phyloP scores from a whole-genome alignment of 192 early-diverging fungal genomes.

The Pilobolus umbonatus region DNA sequence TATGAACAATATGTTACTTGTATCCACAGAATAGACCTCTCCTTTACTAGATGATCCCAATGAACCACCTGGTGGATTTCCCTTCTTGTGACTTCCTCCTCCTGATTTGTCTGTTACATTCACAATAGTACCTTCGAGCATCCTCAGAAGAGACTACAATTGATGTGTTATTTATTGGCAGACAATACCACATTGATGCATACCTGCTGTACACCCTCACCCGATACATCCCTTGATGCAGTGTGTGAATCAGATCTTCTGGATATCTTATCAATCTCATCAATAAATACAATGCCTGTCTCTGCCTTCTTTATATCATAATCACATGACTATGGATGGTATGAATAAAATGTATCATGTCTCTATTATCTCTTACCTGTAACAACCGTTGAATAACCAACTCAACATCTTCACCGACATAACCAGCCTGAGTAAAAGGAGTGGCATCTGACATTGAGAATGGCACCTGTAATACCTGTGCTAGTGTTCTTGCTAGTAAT shows the following conservation, averaged over 20 bases:
- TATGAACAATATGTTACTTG: slow-evolving; percentile 88
- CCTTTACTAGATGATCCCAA: slow-evolving; percentile 51
- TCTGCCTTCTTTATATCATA: slow-evolving; percentile 83
- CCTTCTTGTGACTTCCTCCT: slow-evolving; percentile 31
- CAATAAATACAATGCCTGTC: slow-evolving; percentile 86
- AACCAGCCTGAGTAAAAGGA: slow-evolving; percentile 87
- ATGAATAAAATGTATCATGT: not conserved
- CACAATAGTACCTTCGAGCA: slow-evolving; percentile 87
- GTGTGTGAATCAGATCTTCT: slow-evolving; percentile 67
- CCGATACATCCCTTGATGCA: slow-evolving; percentile 80
- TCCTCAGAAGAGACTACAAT: slow-evolving; percentile 59
- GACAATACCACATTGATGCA: not conserved
- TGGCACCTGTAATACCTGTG: slow-evolving; percentile 78
- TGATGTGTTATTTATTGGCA: not conserved
- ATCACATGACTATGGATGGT: slow-evolving; percentile 60
- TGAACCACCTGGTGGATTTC: slow-evolving; percentile 26
- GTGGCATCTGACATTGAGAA: slow-evolving; percentile 90
- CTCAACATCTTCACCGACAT: slow-evolving; percentile 91
- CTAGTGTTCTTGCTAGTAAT: slow-evolving; percentile 73
- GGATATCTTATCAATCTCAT: slow-evolving; percentile 92
- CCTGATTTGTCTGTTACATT: slow-evolving; percentile 81
- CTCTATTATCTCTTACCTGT: slow-evolving; percentile 43
- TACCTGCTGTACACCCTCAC: slow-evolving; percentile 88
- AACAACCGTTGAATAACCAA: slow-evolving; percentile 76
- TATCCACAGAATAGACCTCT: slow-evolving; percentile 83